Conservation (phyloP, 2,329 filamentous ascomycete genomes). For the Colletotrichum shisoi region DNA sequence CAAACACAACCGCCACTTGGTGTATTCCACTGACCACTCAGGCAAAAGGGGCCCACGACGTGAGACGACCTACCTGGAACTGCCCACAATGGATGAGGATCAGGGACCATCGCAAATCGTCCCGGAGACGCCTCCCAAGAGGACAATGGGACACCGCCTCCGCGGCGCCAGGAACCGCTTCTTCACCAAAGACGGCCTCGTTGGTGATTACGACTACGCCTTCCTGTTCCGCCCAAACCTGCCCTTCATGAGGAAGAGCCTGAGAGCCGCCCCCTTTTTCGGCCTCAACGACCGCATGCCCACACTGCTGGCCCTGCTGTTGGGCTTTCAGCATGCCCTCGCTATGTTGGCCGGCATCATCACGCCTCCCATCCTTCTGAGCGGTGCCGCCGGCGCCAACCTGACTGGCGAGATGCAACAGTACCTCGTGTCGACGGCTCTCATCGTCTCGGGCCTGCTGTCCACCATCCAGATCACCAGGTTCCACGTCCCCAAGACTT, state of each 20-base stretch:
- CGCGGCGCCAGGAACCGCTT: conserved; percentile 53
- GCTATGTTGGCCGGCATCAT: conserved; percentile 81
- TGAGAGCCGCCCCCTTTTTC: conserved; percentile 76
- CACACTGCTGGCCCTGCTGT: conserved; percentile 73
- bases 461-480: conserved; percentile 80
- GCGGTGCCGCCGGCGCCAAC: conserved; percentile 68
- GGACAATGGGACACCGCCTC: conserved; percentile 47
- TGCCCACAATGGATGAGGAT: conserved; percentile 62
- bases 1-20: neutral
- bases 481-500: conserved; percentile 74
- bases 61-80: conserved; percentile 6
- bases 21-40: neutral
- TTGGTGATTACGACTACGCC: conserved; percentile 89
- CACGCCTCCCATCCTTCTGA: conserved; percentile 78
- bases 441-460: conserved; percentile 80
- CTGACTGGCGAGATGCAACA: conserved; percentile 68
- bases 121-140: conserved; percentile 50
- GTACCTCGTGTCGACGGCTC: conserved; percentile 79
- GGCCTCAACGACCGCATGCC: conserved; percentile 83
- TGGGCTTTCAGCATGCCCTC: conserved; percentile 81
- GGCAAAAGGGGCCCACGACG: neutral
- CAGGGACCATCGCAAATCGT: conserved; percentile 61
- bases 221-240: conserved; percentile 85
- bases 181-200: conserved; percentile 72
- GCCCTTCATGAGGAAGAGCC: conserved; percentile 76